A percentile compares a stretch with the other conserved stretches of the same genome.
These are phyloP conservation scores for Lentinula sp. DNA, from an alignment of 768 basidiomycete species.

Conservation along the genomic window DNA sequence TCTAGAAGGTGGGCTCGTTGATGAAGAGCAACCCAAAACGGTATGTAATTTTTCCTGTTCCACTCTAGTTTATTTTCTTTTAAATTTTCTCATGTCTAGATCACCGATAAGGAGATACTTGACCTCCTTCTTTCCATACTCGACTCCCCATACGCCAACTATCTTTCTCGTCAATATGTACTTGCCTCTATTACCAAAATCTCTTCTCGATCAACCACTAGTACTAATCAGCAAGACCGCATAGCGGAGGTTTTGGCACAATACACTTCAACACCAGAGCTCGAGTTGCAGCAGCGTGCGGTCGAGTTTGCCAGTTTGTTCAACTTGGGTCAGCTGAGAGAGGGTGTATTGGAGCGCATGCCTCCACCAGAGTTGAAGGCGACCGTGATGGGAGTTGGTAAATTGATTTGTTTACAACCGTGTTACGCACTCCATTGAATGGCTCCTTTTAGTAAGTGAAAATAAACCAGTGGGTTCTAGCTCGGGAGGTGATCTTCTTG, in stretches of 20 bases:
- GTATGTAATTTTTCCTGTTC: conserved; percentile 26
- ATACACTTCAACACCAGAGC: conserved; percentile 83
- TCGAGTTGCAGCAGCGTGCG: conserved; percentile 93
- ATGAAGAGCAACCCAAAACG: conserved; percentile 61
- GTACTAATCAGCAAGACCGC: conserved; percentile 64
- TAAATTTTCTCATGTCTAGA: too few species aligned
- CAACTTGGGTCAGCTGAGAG: conserved; percentile 63
- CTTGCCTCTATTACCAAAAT: conserved; percentile 88
- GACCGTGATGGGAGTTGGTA: conserved; percentile 93
- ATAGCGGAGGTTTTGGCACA: conserved; percentile 72
- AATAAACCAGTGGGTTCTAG: conserved; percentile 95
- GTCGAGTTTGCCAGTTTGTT: conserved; percentile 92
- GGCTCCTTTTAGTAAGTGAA: conserved; percentile 67
- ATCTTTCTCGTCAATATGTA: conserved; percentile 88
- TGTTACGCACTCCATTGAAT: neutral
- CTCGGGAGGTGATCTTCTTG: conserved; percentile 72
- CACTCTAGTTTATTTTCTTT: too few species aligned
- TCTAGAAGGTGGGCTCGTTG: conserved; percentile 78
- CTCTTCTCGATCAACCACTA: conserved; percentile 70
- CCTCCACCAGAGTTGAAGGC: conserved; percentile 97
- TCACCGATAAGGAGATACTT: conserved; percentile 76
- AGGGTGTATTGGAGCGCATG: conserved; percentile 95
- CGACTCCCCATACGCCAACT: conserved; percentile 91
- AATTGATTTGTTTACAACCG: conserved; percentile 15
- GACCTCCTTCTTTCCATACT: conserved; percentile 84